Evolutionary conservation across 139 green algal genomes (phyloP).

Genomic region (Picochlorum costavermella): DNA sequence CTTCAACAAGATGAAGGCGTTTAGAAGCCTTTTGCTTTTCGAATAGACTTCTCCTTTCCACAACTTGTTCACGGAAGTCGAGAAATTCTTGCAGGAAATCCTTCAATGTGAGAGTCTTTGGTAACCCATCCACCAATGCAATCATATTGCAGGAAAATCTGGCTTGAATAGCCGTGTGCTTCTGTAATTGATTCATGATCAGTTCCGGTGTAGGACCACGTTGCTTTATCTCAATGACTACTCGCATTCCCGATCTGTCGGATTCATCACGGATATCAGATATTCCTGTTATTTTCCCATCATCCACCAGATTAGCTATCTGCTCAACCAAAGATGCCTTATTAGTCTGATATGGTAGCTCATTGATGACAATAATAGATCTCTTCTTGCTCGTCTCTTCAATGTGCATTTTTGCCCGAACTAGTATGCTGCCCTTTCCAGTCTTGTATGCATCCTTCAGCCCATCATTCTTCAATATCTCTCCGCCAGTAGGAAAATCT

Average conservation of each 20-base stretch:
- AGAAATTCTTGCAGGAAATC: conserved; percentile 67
- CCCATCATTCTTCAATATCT: conserved; percentile 41
- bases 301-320: conserved; percentile 82
- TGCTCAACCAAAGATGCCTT: conserved; percentile 57
- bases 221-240: conserved; percentile 84
- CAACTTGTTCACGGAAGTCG: conserved; percentile 71
- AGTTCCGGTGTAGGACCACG: conserved; percentile 32
- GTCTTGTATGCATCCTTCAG: conserved; percentile 56
- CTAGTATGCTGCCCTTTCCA: conserved; percentile 58
- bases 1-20: conserved; percentile 72
- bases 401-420: conserved; percentile 60
- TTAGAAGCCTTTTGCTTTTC: conserved; percentile 46
- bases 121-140: conserved; percentile 51
- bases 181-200: conserved; percentile 74
- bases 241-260: conserved; percentile 76
- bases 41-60: conserved; percentile 50
- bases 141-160: conserved; percentile 78
- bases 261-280: conserved; percentile 90
- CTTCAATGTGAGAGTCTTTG: conserved; percentile 54
- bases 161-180: conserved; percentile 70
- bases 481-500: conserved; percentile 92
- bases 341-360: conserved; percentile 87
- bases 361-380: conserved; percentile 70
- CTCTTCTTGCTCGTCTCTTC: conserved; percentile 37
- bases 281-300: conserved; percentile 54